Conservation (phyloP, 495 filamentous ascomycete genomes). For the Annulohypoxylon bovei region DNA sequence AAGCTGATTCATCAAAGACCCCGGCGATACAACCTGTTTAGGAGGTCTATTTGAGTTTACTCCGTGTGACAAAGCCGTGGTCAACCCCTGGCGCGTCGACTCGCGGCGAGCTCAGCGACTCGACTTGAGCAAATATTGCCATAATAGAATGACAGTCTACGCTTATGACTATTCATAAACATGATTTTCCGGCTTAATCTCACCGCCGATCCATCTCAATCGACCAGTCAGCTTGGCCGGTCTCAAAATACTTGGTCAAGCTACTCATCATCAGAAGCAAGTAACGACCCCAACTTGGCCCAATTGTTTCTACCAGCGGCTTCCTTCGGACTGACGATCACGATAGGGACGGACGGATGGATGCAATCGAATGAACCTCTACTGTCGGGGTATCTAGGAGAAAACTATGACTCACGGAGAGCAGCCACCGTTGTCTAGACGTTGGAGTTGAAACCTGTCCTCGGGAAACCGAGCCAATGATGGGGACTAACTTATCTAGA, state of each 20-base stretch:
- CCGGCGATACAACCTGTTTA: constrained; percentile 5
- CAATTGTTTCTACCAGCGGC: neutral
- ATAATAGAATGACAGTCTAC: neutral
- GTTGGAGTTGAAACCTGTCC: neutral
- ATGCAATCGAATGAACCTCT: neutral
- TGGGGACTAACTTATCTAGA: constrained; percentile 3
- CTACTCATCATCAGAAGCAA: neutral
- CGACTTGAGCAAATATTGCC: neutral
- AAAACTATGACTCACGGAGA: neutral
- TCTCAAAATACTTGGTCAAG: neutral
- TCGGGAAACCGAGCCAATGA: constrained; percentile 11
- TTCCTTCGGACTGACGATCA: constrained; percentile 30
- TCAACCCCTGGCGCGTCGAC: constrained; percentile 1
- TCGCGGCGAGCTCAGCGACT: neutral
- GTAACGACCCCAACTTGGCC: neutral
- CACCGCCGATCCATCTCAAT: neutral
- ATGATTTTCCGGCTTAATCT: neutral
- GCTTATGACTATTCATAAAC: neutral
- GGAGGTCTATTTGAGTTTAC: neutral
- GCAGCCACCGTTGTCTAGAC: neutral
- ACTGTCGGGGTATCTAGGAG: neutral
- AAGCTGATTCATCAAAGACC: neutral
- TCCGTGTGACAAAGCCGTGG: neutral
- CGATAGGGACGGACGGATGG: neutral
- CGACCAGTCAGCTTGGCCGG: neutral